Conservation (phyloP, 2,329 filamentous ascomycete genomes). For the Neofusicoccum cordaticola region DNA sequence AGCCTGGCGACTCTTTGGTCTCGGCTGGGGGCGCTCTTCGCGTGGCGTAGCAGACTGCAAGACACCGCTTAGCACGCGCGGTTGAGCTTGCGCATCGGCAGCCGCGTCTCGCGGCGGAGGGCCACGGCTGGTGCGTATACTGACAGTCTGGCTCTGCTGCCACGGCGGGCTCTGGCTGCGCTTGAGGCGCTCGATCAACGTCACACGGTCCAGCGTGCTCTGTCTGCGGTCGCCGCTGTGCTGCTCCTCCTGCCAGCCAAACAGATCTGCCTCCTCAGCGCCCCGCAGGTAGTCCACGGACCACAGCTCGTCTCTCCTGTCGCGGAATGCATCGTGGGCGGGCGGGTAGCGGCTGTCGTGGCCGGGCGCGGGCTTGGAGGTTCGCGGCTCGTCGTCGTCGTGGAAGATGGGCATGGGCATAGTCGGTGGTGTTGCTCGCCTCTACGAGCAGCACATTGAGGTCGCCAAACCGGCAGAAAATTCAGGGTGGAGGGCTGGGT, state of each 20-base stretch:
- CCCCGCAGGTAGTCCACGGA: not conserved
- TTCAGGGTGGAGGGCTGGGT: too few species aligned
- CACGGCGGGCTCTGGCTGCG: conserved; percentile 66
- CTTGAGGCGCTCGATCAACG: conserved; percentile 83
- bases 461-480: not conserved
- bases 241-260: conserved; percentile 5
- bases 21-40: not conserved
- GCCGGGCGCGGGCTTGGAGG: not conserved
- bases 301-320: not conserved
- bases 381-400: conserved; percentile 13
- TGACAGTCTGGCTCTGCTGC: conserved; percentile 57
- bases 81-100: not conserved
- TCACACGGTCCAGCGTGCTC: conserved; percentile 58
- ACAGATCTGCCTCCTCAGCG: not conserved
- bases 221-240: not conserved
- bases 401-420: conserved; percentile 39
- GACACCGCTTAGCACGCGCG: not conserved
- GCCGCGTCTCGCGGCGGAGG: not conserved
- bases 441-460: conserved; percentile 12
- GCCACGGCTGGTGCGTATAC: not conserved
- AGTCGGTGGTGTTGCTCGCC: not conserved
- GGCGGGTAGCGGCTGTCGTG: not conserved
- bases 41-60: not conserved
- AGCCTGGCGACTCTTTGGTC: not conserved
- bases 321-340: not conserved